These are phyloP conservation scores for Wickerhamiella occidentalis DNA, from an alignment of 805 yeast genomes.

Conservation along the genomic window DNA sequence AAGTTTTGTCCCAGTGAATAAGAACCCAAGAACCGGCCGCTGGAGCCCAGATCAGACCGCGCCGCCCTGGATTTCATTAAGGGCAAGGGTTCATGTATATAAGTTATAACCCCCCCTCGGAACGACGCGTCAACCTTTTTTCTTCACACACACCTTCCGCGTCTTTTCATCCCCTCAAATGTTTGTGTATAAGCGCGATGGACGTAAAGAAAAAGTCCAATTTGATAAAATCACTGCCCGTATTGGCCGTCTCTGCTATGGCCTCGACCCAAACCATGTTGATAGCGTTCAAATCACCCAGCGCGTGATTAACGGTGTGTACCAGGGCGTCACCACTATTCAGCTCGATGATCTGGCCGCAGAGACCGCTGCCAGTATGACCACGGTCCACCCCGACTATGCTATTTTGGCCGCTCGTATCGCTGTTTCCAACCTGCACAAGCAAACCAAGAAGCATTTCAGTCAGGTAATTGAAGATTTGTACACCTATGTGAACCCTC, in stretches of 20 bases:
- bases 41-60: neutral
- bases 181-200: constrained; percentile 88
- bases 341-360: constrained; percentile 81
- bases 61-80: constrained; percentile 5
- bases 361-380: constrained; percentile 95
- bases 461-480: constrained; percentile 64
- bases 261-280: constrained; percentile 79
- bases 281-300: constrained; percentile 95
- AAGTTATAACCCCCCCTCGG: neutral
- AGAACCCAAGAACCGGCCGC: no score
- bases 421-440: constrained; percentile 87
- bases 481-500: constrained; percentile 70
- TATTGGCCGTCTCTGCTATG: constrained; percentile 86
- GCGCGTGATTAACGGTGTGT: constrained; percentile 89
- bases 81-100: constrained; percentile 10
- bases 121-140: constrained; percentile 6
- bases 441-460: constrained; percentile 80
- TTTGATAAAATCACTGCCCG: constrained; percentile 95
- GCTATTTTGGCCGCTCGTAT: constrained; percentile 91
- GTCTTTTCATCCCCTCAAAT: constrained; percentile 32
- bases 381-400: constrained; percentile 96
- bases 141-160: neutral
- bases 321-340: constrained; percentile 90
- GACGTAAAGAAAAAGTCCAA: constrained; percentile 86
- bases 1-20: neutral